A percentile compares a stretch with the other conserved stretches of the same genome.
Conservation (phyloP, 495 filamentous ascomycete species). For the Talaromyces stipitatus region DNA sequence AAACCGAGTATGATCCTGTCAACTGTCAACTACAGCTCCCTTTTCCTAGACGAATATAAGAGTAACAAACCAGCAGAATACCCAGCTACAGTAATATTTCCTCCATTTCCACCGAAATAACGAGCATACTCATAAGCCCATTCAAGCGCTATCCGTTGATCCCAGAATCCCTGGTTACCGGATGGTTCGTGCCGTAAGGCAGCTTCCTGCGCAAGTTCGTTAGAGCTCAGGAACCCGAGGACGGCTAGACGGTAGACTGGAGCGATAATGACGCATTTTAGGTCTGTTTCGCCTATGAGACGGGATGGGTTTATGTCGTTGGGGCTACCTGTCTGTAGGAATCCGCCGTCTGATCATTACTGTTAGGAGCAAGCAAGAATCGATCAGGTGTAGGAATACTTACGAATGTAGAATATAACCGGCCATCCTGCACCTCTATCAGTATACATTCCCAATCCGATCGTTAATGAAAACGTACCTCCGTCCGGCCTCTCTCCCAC, state of each 20-base stretch:
- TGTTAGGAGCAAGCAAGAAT: too few species aligned
- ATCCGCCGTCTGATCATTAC: conserved; percentile 44
- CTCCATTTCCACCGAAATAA: conserved; percentile 54
- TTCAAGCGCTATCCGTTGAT: conserved; percentile 55
- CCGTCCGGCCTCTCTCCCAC: conserved; percentile 22
- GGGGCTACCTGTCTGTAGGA: conserved; percentile 47
- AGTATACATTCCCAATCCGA: not conserved
- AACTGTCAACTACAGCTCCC: not conserved
- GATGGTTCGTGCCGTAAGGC: conserved; percentile 29
- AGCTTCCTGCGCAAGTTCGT: conserved; percentile 43
- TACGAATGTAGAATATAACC: conserved; percentile 37
- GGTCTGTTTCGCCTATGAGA: conserved; percentile 38
- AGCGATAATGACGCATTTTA: conserved; percentile 51
- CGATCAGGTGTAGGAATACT: conserved; percentile 7
- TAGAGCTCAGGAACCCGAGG: conserved; percentile 58
- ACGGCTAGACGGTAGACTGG: conserved; percentile 64
- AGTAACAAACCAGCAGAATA: conserved; percentile 43
- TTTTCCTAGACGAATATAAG: not conserved
- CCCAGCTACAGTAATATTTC: conserved; percentile 58
- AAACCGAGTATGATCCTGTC: conserved; percentile 54
- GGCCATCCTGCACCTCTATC: conserved; percentile 28
- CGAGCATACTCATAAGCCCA: conserved; percentile 57
- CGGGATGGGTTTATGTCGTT: conserved; percentile 41
- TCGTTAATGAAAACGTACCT: conserved; percentile 11
- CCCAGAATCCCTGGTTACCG: conserved; percentile 62